phyloP scores from a whole-genome alignment of 805 yeast genomes.

The Kuraishia hungarica region DNA sequence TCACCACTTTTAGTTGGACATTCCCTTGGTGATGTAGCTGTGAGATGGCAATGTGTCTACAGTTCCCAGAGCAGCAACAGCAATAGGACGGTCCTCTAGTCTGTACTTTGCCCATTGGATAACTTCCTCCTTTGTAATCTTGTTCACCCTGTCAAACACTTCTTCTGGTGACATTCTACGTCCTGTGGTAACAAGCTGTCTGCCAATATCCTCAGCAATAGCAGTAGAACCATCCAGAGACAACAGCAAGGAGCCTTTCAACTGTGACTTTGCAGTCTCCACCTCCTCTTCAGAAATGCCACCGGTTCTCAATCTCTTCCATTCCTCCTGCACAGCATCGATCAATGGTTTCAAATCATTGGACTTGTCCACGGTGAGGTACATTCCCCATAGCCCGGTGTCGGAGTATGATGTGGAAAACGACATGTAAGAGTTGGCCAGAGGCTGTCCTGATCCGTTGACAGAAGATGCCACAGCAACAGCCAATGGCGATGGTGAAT shows the following conservation, averaged over 20 bases:
- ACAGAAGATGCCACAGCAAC: constrained; percentile 38
- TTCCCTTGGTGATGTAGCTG: neutral
- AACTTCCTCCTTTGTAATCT: constrained; percentile 71
- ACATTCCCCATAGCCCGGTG: constrained; percentile 97
- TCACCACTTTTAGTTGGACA: neutral
- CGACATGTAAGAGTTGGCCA: constrained; percentile 93
- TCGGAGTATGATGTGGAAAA: constrained; percentile 96
- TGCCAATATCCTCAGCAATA: constrained; percentile 94
- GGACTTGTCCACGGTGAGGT: constrained; percentile 74
- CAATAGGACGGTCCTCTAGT: constrained; percentile 69
- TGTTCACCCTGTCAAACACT: constrained; percentile 66
- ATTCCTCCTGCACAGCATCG: constrained; percentile 73
- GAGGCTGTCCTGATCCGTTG: constrained; percentile 46
- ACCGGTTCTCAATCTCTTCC: constrained; percentile 82
- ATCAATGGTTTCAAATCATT: constrained; percentile 59
- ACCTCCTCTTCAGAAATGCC: constrained; percentile 75
- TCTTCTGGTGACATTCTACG: constrained; percentile 64
- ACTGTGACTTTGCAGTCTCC: constrained; percentile 88
- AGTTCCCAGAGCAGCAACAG: constrained; percentile 81
- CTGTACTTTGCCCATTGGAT: constrained; percentile 83
- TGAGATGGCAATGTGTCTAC: neutral
- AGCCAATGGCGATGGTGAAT: constrained; percentile 81
- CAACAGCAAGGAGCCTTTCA: constrained; percentile 83
- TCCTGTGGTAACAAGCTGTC: constrained; percentile 95
- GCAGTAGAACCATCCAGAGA: constrained; percentile 94